Percentiles rank a stretch among this genome's conserved stretches.
Conservation (phyloP, 192 early-diverging fungal genomes). For the Umbelopsis ramanniana region DNA sequence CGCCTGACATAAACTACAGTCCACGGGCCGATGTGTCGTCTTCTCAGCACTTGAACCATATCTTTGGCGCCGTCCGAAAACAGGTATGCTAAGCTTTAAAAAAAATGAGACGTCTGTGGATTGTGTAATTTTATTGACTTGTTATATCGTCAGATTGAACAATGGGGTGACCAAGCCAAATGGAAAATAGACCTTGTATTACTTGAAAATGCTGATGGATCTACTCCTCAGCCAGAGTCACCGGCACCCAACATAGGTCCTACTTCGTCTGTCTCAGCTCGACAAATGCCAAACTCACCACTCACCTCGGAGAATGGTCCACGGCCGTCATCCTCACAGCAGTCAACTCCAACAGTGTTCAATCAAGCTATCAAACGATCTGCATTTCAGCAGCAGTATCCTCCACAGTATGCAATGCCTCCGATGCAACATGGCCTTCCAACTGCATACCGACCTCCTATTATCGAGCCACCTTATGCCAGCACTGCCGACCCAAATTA, state of each 20-base stretch:
- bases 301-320: slow-evolving; percentile 18
- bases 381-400: background rate
- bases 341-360: background rate
- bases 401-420: slow-evolving; percentile 4
- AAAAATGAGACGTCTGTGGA: background rate
- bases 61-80: slow-evolving; percentile 9
- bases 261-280: background rate
- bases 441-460: background rate
- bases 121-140: background rate
- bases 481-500: background rate
- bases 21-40: background rate
- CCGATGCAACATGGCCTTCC: background rate
- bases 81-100: background rate
- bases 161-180: slow-evolving; percentile 40
- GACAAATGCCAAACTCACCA: slow-evolving; percentile 3
- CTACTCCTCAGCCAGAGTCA: background rate
- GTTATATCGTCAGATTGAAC: slow-evolving; percentile 30
- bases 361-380: background rate
- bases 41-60: slow-evolving; percentile 20
- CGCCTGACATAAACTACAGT: background rate
- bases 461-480: background rate
- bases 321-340: background rate
- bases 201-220: slow-evolving; percentile 27
- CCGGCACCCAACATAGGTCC: background rate
- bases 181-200: slow-evolving; percentile 39